Conservation (phyloP, 2,329 filamentous ascomycete species). For the Trichoderma lentiforme region DNA sequence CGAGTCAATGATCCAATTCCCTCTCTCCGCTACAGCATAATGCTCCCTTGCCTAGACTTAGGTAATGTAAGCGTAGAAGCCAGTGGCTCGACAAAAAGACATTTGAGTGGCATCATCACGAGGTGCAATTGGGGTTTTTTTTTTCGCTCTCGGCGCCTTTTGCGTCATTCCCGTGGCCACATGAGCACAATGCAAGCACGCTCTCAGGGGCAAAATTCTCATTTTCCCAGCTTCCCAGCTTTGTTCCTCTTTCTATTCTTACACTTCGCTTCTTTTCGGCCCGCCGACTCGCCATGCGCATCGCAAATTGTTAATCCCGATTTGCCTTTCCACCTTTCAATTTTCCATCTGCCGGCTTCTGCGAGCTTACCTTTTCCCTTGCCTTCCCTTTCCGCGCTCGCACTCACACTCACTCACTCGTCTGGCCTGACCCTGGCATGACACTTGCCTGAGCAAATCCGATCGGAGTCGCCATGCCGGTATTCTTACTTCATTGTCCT, state of each 20-base stretch:
- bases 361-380: neutral
- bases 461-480: neutral
- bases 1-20: neutral
- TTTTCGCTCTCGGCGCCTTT: neutral
- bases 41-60: neutral
- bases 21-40: neutral
- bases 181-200: neutral
- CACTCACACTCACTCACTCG: neutral
- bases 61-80: neutral
- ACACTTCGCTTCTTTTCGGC: neutral
- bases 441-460: neutral
- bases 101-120: slow-evolving; percentile 4
- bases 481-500: neutral
- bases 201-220: neutral
- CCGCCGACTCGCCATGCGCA: neutral
- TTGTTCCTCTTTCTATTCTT: neutral
- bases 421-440: neutral
- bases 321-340: neutral
- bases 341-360: neutral
- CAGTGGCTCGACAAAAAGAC: neutral
- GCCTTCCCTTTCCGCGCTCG: no score
- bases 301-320: neutral
- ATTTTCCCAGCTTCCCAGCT: neutral
- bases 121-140: slow-evolving; percentile 9
- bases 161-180: slow-evolving; percentile 8